These are phyloP conservation scores for Lichtheimia ornata DNA, from an alignment of 371 early-diverging fungal genomes.

Conservation along the genomic window DNA sequence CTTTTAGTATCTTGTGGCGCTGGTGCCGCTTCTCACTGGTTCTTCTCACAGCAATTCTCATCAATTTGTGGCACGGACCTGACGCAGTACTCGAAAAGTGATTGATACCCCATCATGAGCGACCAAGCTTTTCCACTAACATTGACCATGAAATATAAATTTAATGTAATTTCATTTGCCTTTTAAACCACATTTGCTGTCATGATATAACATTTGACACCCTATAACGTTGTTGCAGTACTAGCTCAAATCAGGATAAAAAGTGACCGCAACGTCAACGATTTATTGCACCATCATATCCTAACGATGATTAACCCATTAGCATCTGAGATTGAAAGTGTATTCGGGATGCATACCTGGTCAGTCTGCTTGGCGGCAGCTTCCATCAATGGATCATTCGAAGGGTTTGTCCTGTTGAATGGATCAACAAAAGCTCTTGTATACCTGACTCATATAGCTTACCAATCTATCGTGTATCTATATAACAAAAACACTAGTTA, in stretches of 20 bases:
- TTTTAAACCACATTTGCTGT: neutral
- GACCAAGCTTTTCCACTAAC: no score
- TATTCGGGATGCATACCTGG: constrained; percentile 14
- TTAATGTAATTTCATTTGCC: neutral
- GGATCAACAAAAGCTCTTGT: neutral
- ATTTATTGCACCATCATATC: constrained; percentile 39
- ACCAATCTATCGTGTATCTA: constrained; percentile 53
- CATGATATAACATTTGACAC: neutral
- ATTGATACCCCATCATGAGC: neutral
- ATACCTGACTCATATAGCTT: constrained; percentile 1
- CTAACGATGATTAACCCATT: constrained; percentile 9
- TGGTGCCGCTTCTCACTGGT: constrained; percentile 57
- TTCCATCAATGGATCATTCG: constrained; percentile 23
- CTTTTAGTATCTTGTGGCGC: constrained; percentile 40
- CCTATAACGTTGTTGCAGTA: neutral
- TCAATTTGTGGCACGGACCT: constrained; percentile 43
- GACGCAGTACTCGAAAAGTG: constrained; percentile 26
- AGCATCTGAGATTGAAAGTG: no score
- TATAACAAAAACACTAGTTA: neutral
- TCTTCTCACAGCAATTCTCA: constrained; percentile 42
- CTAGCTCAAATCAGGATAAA: neutral
- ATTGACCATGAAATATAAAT: no score
- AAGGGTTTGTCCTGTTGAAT: constrained; percentile 22
- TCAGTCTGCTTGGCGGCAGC: constrained; percentile 17
- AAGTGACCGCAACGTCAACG: neutral